Base-by-base conservation (phyloP, 352 stramenopile genomes). In the Globisporangium cystogenes region DNA sequence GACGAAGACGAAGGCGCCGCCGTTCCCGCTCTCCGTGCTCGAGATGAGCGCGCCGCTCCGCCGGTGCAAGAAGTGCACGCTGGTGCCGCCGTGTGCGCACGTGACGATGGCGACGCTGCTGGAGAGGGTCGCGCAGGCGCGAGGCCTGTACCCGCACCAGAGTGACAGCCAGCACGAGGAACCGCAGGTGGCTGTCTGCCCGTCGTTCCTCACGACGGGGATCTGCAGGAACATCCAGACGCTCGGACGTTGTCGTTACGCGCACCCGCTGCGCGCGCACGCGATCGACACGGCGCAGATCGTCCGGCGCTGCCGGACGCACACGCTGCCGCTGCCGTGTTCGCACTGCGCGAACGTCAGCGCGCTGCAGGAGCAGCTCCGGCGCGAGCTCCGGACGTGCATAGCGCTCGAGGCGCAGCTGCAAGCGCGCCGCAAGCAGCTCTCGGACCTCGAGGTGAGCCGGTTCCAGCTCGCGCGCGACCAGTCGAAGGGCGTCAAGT, bases 181-280 rank as follows among this genome's bases (percentile, higher is more conserved):
- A 7, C 3, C 40, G 11, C 40, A 24, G 20, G 24, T 47, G 15
- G 1, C 23, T 23, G 23, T 87, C 31, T 90, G 80, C 20, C 61
- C 67, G 16, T 82, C 77, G 1, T 91, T 86, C 53, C 27, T 53
- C 0, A 48, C 57, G 11, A 64, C 61, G 7, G 81, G 81, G 20
- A 50, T 92, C 15, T 92, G 78, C 45, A 51, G 47, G 7, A 87
- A 86, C 50, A 70, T 86, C 29, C 72, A 86, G 46, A 62, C 74
- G 8, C 68, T 87, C 24, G 76, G 77, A 1, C 72, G 78, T 0
- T 92, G 81, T 49, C 60, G 70, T 10, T 92, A 78, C 54, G 68
- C 66, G 10, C 81, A 92, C 44, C 78, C 76, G 18, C 45, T 67
- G 3, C 44, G 67, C 7, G 27, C 86, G 1, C 81, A 87, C 48